Percentiles rank a stretch among this genome's conserved stretches.
These are phyloP conservation scores for Begonia fuchsioides DNA, from an alignment of 306 rosid species.

Conservation along the genomic window DNA sequence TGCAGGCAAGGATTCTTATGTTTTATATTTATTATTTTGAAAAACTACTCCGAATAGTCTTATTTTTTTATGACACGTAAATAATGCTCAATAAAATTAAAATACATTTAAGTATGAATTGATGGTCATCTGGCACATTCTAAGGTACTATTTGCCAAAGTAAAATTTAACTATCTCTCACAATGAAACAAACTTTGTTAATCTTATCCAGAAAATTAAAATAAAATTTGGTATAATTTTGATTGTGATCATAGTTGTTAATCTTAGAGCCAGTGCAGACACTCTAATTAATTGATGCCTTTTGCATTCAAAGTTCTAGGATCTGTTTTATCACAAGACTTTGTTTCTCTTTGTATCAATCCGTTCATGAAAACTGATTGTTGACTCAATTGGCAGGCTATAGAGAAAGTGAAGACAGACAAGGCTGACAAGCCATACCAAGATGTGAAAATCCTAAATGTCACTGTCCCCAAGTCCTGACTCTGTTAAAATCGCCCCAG, in stretches of 20 bases:
- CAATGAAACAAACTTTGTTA: too few species aligned
- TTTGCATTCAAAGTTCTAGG: too few species aligned
- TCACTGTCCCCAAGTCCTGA: conserved; percentile 88
- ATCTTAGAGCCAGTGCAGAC: not conserved
- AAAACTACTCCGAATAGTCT: too few species aligned
- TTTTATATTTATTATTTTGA: too few species aligned
- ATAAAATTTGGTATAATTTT: not conserved
- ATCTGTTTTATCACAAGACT: too few species aligned
- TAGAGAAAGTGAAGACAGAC: conserved; percentile 92
- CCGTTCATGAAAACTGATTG: too few species aligned
- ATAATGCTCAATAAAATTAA: not conserved
- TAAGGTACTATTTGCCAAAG: too few species aligned
- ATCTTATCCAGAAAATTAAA: too few species aligned
- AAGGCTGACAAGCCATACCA: conserved; percentile 73
- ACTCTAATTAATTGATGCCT: conserved; percentile 3
- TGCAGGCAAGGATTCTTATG: conserved; percentile 44
- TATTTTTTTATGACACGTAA: not conserved
- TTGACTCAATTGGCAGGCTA: conserved; percentile 30
- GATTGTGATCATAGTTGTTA: not conserved
- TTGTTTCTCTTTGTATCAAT: too few species aligned
- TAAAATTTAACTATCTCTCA: too few species aligned
- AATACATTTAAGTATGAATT: too few species aligned
- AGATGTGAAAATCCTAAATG: conserved; percentile 88
- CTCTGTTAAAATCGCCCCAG: not conserved
- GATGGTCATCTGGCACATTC: too few species aligned